A percentile compares a stretch with the other conserved stretches of the same genome.
Conservation (phyloP, 1,284 basidiomycete species). For the Trametes polyzona region DNA sequence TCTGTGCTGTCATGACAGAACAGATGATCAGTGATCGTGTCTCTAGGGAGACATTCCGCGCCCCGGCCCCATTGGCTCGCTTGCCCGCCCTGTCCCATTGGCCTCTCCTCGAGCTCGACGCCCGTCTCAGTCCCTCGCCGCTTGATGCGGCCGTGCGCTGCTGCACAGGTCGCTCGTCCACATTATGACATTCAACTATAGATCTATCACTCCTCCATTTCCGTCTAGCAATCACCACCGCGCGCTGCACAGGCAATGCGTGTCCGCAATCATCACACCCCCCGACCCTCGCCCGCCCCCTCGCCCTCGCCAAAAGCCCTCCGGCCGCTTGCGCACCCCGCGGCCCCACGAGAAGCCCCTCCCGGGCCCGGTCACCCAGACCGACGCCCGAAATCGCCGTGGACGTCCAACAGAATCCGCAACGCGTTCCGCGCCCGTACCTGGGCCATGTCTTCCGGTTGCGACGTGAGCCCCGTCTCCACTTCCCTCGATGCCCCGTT, state of each 20-base stretch:
- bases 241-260: not conserved
- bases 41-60: conserved; percentile 37
- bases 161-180: conserved; percentile 18
- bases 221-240: not conserved
- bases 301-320: not conserved
- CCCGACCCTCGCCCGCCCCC: not conserved
- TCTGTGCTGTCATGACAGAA: conserved; percentile 32
- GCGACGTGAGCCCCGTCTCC: conserved; percentile 71
- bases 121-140: not conserved
- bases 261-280: not conserved
- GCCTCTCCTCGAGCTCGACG: conserved; percentile 6
- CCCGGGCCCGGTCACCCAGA: conserved; percentile 11
- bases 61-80: conserved; percentile 31
- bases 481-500: conserved; percentile 64
- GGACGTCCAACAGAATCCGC: conserved; percentile 83
- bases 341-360: not conserved
- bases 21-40: conserved; percentile 38
- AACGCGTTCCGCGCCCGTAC: conserved; percentile 93
- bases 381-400: conserved; percentile 68
- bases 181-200: conserved; percentile 4
- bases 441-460: conserved; percentile 82
- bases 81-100: conserved; percentile 17
- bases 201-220: not conserved
- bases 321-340: not conserved
- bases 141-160: conserved; percentile 10